Percentiles rank a stretch among this genome's conserved stretches.
Evolutionary conservation across 805 yeast species (phyloP).

Genomic region (Lipomyces chichibuensis): DNA sequence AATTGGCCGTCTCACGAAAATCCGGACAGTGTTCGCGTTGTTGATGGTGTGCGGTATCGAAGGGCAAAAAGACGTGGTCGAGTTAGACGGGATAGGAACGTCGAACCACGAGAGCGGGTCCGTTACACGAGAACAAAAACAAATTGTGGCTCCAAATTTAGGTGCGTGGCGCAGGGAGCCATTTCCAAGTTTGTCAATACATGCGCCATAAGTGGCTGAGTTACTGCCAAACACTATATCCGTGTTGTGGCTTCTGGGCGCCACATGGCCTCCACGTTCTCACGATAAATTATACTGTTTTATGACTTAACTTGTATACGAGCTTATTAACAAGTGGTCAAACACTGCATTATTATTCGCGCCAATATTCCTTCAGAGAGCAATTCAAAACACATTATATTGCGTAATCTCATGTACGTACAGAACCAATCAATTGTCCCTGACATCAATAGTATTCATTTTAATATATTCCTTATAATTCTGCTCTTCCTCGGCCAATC

Average conservation of each 20-base stretch:
- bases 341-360: no score
- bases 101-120: neutral
- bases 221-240: neutral
- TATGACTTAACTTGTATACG: no score
- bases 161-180: neutral
- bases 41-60: neutral
- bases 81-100: neutral
- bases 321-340: no score
- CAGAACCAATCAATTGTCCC: neutral
- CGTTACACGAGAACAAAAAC: neutral
- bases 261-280: neutral
- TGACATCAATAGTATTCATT: neutral
- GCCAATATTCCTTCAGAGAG: no score
- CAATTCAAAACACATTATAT: no score
- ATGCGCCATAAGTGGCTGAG: neutral
- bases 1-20: neutral
- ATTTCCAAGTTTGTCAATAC: neutral
- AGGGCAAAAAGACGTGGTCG: neutral
- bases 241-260: neutral
- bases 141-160: neutral
- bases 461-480: neutral
- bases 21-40: neutral
- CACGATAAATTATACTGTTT: no score
- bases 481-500: neutral
- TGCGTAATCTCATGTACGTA: neutral